These are phyloP conservation scores for Beauveria sp. DNA, from an alignment of 2,329 filamentous ascomycete genomes.

Conservation along the genomic window DNA sequence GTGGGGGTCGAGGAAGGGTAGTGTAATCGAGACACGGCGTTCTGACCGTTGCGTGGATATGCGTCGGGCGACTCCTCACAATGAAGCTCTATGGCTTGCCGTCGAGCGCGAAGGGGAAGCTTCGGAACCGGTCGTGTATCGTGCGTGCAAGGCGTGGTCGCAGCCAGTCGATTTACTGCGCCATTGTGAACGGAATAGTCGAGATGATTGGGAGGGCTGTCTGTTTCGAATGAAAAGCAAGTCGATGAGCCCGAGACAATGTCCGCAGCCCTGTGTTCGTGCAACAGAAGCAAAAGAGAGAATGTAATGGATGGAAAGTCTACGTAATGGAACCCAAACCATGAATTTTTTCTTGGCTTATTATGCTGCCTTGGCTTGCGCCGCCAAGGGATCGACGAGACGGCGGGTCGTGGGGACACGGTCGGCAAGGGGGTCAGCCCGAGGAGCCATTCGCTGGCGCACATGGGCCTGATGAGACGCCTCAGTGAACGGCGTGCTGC, in stretches of 20 bases:
- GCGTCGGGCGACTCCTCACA: neutral
- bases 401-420: neutral
- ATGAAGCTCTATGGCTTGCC: neutral
- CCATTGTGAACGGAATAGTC: neutral
- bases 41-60: neutral
- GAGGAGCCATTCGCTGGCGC: slow-evolving; percentile 7
- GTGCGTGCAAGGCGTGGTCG: neutral
- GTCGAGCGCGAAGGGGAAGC: neutral
- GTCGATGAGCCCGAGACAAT: neutral
- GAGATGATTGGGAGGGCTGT: neutral
- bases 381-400: neutral
- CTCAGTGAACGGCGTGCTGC: neutral
- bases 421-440: neutral
- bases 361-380: neutral
- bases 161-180: neutral
- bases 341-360: neutral
- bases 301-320: neutral
- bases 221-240: neutral
- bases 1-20: neutral
- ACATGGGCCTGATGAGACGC: slow-evolving; percentile 2
- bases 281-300: neutral
- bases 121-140: neutral
- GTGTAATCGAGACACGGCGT: neutral
- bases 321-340: neutral
- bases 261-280: neutral